Conservation (phyloP, 805 yeast species). For the Candida awuae region DNA sequence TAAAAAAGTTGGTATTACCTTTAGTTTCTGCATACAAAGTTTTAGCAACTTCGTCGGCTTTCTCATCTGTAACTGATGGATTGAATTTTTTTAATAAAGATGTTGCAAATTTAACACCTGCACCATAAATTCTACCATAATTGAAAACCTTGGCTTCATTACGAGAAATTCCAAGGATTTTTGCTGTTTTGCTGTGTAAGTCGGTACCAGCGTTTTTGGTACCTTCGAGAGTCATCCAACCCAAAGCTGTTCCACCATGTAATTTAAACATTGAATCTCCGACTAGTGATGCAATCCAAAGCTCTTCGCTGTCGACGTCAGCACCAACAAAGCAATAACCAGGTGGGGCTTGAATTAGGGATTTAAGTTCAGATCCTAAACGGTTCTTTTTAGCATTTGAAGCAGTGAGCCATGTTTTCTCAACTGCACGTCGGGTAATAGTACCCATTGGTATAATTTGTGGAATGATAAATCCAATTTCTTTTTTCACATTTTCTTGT, state of each 20-base stretch:
- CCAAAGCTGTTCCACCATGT: conserved; percentile 95
- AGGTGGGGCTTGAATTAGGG: conserved; percentile 75
- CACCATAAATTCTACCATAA: conserved; percentile 96
- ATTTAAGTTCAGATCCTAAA: conserved; percentile 89
- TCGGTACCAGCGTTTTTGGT: conserved; percentile 88
- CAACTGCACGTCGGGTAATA: conserved; percentile 91
- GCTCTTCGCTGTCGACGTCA: conserved; percentile 96
- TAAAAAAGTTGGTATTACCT: conserved; percentile 41
- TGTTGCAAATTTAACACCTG: conserved; percentile 87
- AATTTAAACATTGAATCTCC: conserved; percentile 85
- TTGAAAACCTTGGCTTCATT: conserved; percentile 92
- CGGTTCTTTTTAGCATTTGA: conserved; percentile 82
- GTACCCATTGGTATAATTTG: conserved; percentile 91
- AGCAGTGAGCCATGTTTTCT: conserved; percentile 96
- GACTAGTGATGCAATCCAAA: conserved; percentile 94
- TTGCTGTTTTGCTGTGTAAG: conserved; percentile 88
- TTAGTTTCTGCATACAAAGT: conserved; percentile 74
- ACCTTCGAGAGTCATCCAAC: conserved; percentile 99
- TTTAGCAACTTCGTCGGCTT: conserved; percentile 59
- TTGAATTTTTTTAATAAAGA: conserved; percentile 79
- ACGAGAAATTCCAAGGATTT: conserved; percentile 79
- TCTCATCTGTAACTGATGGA: conserved; percentile 54
- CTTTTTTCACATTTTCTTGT: conserved; percentile 10
- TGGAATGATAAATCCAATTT: conserved; percentile 73
- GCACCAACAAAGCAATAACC: conserved; percentile 96